Evolutionary conservation across 768 basidiomycete species (phyloP), one percentile per base, ranked within the genome.

Genomic region (Mrakia frigida): DNA sequence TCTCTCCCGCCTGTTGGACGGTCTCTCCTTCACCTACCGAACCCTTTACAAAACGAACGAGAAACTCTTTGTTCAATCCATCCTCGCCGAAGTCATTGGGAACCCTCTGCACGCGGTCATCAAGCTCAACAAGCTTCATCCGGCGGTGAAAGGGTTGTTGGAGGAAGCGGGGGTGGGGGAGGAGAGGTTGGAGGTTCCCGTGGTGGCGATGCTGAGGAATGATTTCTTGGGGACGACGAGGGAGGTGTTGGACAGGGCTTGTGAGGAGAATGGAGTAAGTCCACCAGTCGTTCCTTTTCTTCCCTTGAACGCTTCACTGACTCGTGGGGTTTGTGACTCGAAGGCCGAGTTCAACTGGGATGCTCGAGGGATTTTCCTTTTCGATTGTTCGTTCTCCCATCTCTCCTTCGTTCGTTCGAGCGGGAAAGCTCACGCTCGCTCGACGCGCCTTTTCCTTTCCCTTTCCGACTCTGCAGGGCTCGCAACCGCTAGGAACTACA

Each of bases 231-330:
- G 21, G 16, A 65, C 63, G 18, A 31, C n/a, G n/a, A 65, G 10
- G 63, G 33, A 31, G 63, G 37, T 65, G 63, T 21, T 65, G 11
- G 63, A 65, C 18, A 6, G 25, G 21, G 37, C 37, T 4, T 65
- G 31, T 13, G 63, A 33, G 33, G 63, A 31, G 63, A 33, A 65
- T 35, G 63, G 63, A 35, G 63, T 65, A 33, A 65, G 63, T 65
- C 33, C n/a, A n/a, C n/a, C n/a, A n/a, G 13, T 21, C 21, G 35
- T 1, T 4, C 31, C 13, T 23, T 33, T 2, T 65, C 63, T 9
- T 33, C 35, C 25, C 63, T 2, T 31, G 3, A 0, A 28, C 13
- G 7, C 37, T 11, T 2, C 13, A 21, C 33, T 33, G 6, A 21
- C 37, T 35, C 63, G n/a, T n/a, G n/a, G n/a, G n/a, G n/a, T n/a